Base-by-base conservation (phyloP, 2,329 filamentous ascomycete genomes). In the Epicoccum sorghinum region DNA sequence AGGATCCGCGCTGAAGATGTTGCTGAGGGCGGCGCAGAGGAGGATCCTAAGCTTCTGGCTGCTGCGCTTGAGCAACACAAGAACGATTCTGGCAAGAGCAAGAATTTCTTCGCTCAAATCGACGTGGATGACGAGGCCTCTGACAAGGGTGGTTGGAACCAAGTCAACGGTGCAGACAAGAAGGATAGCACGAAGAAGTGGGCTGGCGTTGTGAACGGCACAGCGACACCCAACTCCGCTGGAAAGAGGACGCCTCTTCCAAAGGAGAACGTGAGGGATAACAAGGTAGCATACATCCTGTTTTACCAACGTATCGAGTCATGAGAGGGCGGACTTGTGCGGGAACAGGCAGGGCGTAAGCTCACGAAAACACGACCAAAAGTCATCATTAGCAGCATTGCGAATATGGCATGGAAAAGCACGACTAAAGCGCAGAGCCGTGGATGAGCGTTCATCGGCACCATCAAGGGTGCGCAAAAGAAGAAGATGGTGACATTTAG, bases 231-330 rank as follows among this genome's bases (percentile, higher is more conserved):
- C 39, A 77, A 75, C 41, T 79, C 79, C 22, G 77, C 80, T 29
- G 76, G 78, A 60, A 75, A 78, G 80, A 68, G 77, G 79, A 76
- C 76, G 80, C 78, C 82, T 85, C 79, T 74, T 45, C 59, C 64
- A 61, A 83, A 77, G 58, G 77, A 77, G 54, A 82, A 82, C 14
- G 76, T 90, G 70, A 91, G 91, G 76, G 93, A 98, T 75, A 96
- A 93, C 82, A 96, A 96, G 82, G 93, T 97, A 54, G 95, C 95
- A 4, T 99, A 99, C 77, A 86, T 99, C 62, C 79, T 99, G 70
- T 96, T 99, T 78, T 99, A 99, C 75, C 89, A 97, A 79, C 86
- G 86, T 67, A 84, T 95, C 37, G 68, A 75, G 58, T 63, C 60
- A 57, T 73, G 66, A 72, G 47, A 42, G 30, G 27, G 35, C 24